These are phyloP conservation scores for Alternaria arborescens DNA, from an alignment of 2,329 filamentous ascomycete genomes.

Conservation along the genomic window DNA sequence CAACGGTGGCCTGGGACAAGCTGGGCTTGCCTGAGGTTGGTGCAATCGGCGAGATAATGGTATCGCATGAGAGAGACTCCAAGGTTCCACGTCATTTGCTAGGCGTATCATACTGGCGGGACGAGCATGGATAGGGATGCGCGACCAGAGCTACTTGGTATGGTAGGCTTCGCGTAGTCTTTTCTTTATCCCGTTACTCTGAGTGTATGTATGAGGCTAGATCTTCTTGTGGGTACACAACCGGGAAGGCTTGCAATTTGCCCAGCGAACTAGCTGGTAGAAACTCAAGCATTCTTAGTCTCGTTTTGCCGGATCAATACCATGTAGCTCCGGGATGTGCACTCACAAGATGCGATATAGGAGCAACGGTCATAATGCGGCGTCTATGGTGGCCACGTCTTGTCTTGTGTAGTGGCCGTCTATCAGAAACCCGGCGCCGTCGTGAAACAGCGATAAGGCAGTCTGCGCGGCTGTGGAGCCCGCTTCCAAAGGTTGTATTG, in stretches of 20 bases:
- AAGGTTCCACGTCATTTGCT: slow-evolving; percentile 51
- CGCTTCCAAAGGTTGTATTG: slow-evolving; percentile 27
- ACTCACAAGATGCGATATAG: slow-evolving; percentile 27
- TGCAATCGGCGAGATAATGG: slow-evolving; percentile 52
- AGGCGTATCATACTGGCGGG: slow-evolving; percentile 48
- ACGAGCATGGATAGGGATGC: slow-evolving; percentile 48
- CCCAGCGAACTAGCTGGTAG: slow-evolving; percentile 25
- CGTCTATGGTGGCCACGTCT: slow-evolving; percentile 28
- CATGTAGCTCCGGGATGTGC: slow-evolving; percentile 35
- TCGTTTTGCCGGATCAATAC: slow-evolving; percentile 46
- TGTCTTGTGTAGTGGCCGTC: slow-evolving; percentile 28
- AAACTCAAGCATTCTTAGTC: slow-evolving; percentile 28
- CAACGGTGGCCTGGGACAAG: slow-evolving; percentile 38
- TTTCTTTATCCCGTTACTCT: slow-evolving; percentile 49
- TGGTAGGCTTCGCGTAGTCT: slow-evolving; percentile 42
- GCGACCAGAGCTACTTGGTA: slow-evolving; percentile 38
- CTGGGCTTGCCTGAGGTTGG: slow-evolving; percentile 41
- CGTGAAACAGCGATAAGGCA: slow-evolving; percentile 53
- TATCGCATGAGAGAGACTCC: slow-evolving; percentile 40
- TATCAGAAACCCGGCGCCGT: slow-evolving; percentile 38
- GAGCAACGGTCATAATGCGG: slow-evolving; percentile 33
- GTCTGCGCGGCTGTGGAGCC: slow-evolving; percentile 31
- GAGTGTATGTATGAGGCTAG: slow-evolving; percentile 44
- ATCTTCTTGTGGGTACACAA: slow-evolving; percentile 39
- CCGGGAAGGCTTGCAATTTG: slow-evolving; percentile 28